Percentiles rank a stretch among this genome's conserved stretches.
These are phyloP conservation scores for Colletotrichum sp. DNA, from an alignment of 2,329 filamentous ascomycete species.

Conservation along the genomic window DNA sequence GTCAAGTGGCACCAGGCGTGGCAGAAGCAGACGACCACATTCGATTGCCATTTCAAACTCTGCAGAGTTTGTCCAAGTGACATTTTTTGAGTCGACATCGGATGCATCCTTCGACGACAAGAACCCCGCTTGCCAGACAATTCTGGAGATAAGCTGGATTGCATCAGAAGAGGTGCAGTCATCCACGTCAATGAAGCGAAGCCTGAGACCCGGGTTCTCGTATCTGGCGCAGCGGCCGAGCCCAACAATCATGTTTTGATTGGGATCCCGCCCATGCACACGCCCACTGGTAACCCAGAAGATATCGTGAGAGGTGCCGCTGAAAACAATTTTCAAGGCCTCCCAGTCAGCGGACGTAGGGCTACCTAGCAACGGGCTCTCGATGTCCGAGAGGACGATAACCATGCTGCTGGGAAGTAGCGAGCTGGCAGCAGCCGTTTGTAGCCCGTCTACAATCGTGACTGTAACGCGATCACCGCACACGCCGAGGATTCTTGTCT, in stretches of 20 bases:
- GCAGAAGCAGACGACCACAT: neutral
- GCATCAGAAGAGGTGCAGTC: neutral
- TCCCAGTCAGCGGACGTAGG: slow-evolving; percentile 32
- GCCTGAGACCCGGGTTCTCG: neutral
- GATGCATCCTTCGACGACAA: neutral
- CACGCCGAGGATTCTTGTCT: neutral
- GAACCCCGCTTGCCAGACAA: neutral
- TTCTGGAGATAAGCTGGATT: neutral
- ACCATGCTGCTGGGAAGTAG: neutral
- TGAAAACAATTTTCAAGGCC: slow-evolving; percentile 20
- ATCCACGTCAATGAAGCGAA: slow-evolving; percentile 11
- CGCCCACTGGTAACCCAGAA: slow-evolving; percentile 25
- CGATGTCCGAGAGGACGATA: neutral
- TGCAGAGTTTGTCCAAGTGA: neutral
- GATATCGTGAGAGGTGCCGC: slow-evolving; percentile 5
- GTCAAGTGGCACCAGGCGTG: neutral
- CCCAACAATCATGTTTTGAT: slow-evolving; percentile 20
- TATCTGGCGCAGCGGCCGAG: neutral
- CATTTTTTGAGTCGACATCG: neutral
- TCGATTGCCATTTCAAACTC: neutral
- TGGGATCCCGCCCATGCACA: slow-evolving; percentile 10
- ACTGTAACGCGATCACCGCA: neutral
- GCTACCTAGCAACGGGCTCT: slow-evolving; percentile 30
- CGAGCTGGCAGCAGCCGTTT: neutral
- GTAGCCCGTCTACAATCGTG: neutral